A percentile compares a stretch with the other conserved stretches of the same genome.
Conservation (phyloP, 768 basidiomycete species). For the Panaeolus papilionaceus region DNA sequence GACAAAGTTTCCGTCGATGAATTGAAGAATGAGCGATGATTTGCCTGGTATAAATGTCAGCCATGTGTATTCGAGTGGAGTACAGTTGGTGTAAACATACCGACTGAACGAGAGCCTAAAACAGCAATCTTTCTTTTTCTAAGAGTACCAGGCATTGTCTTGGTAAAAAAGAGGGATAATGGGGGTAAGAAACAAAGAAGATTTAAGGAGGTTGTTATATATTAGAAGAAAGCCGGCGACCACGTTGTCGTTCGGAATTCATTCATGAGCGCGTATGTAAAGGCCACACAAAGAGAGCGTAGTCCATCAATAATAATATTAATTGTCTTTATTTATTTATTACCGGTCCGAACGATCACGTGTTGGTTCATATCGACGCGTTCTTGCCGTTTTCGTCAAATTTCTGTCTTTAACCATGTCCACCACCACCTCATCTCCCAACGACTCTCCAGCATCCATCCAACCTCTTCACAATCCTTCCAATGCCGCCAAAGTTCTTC, state of each 20-base stretch:
- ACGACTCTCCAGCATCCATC: conserved; percentile 71
- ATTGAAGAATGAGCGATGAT: conserved; percentile 88
- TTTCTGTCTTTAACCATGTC: conserved; percentile 46
- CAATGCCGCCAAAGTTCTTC: conserved; percentile 79
- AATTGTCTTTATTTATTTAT: not conserved
- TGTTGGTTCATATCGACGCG: conserved; percentile 28
- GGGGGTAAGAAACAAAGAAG: not conserved
- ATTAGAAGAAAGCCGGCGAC: conserved; percentile 12
- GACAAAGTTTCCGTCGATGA: conserved; percentile 85
- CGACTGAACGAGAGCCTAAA: conserved; percentile 85
- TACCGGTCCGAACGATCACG: conserved; percentile 26
- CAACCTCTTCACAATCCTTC: conserved; percentile 88
- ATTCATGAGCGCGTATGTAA: conserved; percentile 11
- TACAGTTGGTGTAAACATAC: conserved; percentile 48
- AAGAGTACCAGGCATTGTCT: conserved; percentile 33
- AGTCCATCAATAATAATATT: not conserved
- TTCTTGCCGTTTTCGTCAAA: conserved; percentile 36
- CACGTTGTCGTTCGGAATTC: conserved; percentile 13
- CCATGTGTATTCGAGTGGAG: conserved; percentile 16
- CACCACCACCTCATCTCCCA: conserved; percentile 56
- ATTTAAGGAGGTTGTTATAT: not conserved
- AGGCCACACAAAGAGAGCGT: not conserved
- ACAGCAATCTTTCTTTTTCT: conserved; percentile 85
- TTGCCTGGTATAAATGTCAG: conserved; percentile 64
- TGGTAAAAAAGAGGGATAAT: not conserved